Base-by-base conservation (phyloP, 2,329 filamentous ascomycete species). In the Xylariaceae sp. region DNA sequence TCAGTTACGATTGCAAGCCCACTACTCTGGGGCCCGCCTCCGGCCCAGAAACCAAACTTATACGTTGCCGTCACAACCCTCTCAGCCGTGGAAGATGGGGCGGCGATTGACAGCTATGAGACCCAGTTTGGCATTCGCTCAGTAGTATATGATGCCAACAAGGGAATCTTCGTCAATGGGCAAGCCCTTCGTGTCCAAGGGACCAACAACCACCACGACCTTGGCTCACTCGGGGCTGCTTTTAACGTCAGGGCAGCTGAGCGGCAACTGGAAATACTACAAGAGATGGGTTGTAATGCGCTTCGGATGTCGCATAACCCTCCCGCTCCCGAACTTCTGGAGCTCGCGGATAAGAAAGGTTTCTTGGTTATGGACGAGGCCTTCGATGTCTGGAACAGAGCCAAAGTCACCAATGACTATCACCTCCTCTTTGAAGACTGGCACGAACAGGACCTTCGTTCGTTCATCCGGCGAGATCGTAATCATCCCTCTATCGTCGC, bases 301-400 rank as follows among this genome's bases (percentile, higher is more conserved):
- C 65, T 81, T 3, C 71, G 78, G 3, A 80, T 73, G 19, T 73
- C 77, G 0, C 79, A 82, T 61, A 81, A 81, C 62, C 77, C 77
- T 0, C 78, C 78, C 0, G 76, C 77, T 0, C 69, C 75, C 0
- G 78, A 80, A 54, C 62, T 80, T 0, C 69, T 82, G 1, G 73
- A 79, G 10, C 58, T 81, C 7, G 71, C 77, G 1, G 79, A 82
- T 58, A 61, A 65, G 1, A 64, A 77, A 61, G 78, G 78, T 0
- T 73, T 81, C 51, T 43, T 82, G 4, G 74, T 81, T 3, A 62
- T 81, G 36, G 75, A 80, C 54, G 79, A 82, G 64, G 74, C 79
- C 16, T 82, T 81, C 56, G 79, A 82, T 60, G 66, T 60, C 9
- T 82, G 79, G 79, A 58, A 69, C n/a, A 59, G 42, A 16, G 54